Percentiles rank a stretch among this genome's conserved stretches.
These are phyloP conservation scores for Plasmodium ovale DNA, from an alignment of 169 alveolate species.

Conservation along the genomic window DNA sequence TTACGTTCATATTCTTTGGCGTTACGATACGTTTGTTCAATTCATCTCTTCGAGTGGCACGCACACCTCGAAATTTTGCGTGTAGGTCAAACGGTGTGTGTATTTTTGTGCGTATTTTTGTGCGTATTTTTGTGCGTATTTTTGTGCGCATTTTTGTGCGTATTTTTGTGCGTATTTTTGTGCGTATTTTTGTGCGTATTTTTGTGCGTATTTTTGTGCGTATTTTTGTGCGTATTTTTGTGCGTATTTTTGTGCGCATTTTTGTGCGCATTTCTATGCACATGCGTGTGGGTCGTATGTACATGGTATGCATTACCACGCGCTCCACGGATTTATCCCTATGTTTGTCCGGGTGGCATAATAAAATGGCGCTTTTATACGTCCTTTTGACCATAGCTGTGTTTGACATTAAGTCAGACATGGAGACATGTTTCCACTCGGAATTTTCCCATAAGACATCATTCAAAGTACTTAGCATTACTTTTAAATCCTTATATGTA, in stretches of 20 bases:
- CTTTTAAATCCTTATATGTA: conserved; percentile 86
- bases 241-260: background rate
- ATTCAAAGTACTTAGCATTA: conserved; percentile 87
- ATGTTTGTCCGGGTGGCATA: conserved; percentile 87
- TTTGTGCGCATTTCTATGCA: too few species aligned
- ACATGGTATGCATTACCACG: conserved; percentile 71
- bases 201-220: conserved; percentile 3
- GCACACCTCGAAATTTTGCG: background rate
- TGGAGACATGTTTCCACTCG: conserved; percentile 89
- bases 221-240: background rate
- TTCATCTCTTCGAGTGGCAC: too few species aligned
- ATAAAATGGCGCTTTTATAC: conserved; percentile 86
- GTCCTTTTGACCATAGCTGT: conserved; percentile 82
- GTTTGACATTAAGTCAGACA: conserved; percentile 84
- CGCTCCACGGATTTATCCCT: conserved; percentile 71
- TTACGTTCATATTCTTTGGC: too few species aligned
- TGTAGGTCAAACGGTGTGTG: background rate
- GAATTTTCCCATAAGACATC: conserved; percentile 89
- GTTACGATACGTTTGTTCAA: too few species aligned
- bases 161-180: conserved; percentile 64
- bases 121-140: background rate
- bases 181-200: conserved; percentile 39
- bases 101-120: background rate
- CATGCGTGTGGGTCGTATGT: conserved; percentile 36
- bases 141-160: background rate